A percentile compares a stretch with the other conserved stretches of the same genome.
phyloP scores from a whole-genome alignment of 257 asterid genomes.

The Solanum chmielewskii region DNA sequence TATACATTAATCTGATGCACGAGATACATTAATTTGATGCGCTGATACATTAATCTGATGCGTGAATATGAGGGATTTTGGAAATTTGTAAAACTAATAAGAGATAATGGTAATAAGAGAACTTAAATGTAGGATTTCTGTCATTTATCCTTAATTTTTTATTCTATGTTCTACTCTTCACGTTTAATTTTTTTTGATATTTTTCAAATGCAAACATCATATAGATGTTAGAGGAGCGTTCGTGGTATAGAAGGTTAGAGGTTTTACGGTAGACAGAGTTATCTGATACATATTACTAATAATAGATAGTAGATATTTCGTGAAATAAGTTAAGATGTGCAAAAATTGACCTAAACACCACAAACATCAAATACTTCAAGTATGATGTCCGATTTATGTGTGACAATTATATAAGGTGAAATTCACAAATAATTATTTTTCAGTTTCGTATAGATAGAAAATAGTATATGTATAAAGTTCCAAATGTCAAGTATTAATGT shows the following conservation, averaged over 20 bases:
- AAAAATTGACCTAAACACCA: fast-evolving
- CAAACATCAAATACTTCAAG: background rate
- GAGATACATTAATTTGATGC: no score
- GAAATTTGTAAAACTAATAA: no score
- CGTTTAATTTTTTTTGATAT: background rate
- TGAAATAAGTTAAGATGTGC: no score
- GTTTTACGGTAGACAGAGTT: background rate
- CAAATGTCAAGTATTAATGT: background rate
- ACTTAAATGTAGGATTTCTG: no score
- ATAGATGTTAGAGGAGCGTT: background rate
- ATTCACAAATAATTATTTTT: background rate
- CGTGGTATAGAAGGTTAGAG: background rate
- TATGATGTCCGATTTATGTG: background rate
- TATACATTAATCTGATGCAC: no score
- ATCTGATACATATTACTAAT: no score
- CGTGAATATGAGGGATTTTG: no score
- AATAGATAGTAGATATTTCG: no score
- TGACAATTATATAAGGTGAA: background rate
- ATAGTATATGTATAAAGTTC: background rate
- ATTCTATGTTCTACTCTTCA: background rate
- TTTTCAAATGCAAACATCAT: background rate
- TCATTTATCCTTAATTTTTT: background rate
- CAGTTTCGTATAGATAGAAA: background rate
- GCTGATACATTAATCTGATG: no score
- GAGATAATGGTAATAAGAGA: no score